Base-by-base conservation (phyloP, 2,329 filamentous ascomycete species). In the Aspergillus pseudonomiae region DNA sequence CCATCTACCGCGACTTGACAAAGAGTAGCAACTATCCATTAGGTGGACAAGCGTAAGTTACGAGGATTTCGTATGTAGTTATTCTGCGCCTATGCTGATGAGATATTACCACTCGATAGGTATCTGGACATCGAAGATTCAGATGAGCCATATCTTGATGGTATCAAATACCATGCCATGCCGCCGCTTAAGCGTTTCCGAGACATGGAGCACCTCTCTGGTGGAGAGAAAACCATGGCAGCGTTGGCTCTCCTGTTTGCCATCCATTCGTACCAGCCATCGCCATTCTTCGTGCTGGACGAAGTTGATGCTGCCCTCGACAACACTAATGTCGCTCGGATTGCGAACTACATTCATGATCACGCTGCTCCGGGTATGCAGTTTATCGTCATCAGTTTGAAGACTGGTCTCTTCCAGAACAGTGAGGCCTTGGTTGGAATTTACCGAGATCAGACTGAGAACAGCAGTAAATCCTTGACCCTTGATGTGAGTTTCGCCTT, bases 81-180 rank as follows among this genome's bases (percentile, higher is more conserved):
- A 21, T 34, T 32, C 7, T 34, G 48, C 30, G 21, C 41, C 19
- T 36, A 19, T 59, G 48, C 63, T 70, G 32, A 70, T 62, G 26
- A 26, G 48, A 48, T 5, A 52, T 66, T 28, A 61, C 60, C 12
- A 4, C 6, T 52, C 28, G n/a, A 64, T 56, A 82, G 81, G 1
- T 97, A 97, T 75, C 88, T 99, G 55, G 94, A 97, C 74, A 94
- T 96, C 77, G 94, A 97, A 76, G 94, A 99, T 77, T 92, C 90
- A n/a, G 93, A 97, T 67, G 94, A 96, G 73, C 95, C 95, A 0
- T 99, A 98, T 77, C 87, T 97, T 4, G 93, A 92, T 46, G 95
- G 95, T 36, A 93, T 99, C 80, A 97, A 97, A 75, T 99, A 99
- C 80, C 94, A 98, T 76, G 96, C 95, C 66, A 99, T 98, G 94